Percentiles rank a stretch among this genome's conserved stretches.
These are phyloP conservation scores for Candida xyloterini DNA, from an alignment of 805 yeast species.

Conservation along the genomic window DNA sequence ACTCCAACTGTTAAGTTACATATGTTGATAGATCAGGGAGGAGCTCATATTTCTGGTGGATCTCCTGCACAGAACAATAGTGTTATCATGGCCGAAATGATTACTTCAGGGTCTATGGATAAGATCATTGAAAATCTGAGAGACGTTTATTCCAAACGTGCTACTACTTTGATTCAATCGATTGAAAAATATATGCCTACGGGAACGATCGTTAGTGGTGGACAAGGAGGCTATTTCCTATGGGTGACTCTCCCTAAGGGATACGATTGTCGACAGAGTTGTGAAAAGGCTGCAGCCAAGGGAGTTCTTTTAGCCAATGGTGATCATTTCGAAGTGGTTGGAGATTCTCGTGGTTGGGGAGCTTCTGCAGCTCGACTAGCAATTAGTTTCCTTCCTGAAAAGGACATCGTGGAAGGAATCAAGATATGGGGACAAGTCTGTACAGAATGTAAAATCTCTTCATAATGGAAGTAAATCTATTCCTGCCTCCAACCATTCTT, in stretches of 20 bases:
- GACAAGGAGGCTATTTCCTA: constrained; percentile 83
- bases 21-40: constrained; percentile 60
- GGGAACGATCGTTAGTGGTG: constrained; percentile 54
- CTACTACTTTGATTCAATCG: constrained; percentile 37
- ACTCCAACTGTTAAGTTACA: constrained; percentile 55
- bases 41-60: constrained; percentile 82
- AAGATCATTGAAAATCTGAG: constrained; percentile 44
- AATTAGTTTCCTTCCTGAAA: constrained; percentile 48
- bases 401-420: constrained; percentile 50
- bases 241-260: constrained; percentile 64
- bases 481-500: constrained; percentile 42
- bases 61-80: constrained; percentile 75
- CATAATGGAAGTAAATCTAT: constrained; percentile 42
- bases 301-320: constrained; percentile 71
- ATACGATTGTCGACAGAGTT: constrained; percentile 32
- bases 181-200: constrained; percentile 49
- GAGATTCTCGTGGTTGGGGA: constrained; percentile 65
- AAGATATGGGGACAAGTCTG: constrained; percentile 46
- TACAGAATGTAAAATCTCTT: constrained; percentile 3
- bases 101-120: constrained; percentile 50
- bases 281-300: constrained; percentile 36
- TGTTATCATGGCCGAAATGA: constrained; percentile 59
- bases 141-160: constrained; percentile 45
- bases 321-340: constrained; percentile 66
- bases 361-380: constrained; percentile 50